These are phyloP conservation scores for Pseudocercospora fijiensis DNA, from an alignment of 2,329 filamentous ascomycete species.

Conservation along the genomic window DNA sequence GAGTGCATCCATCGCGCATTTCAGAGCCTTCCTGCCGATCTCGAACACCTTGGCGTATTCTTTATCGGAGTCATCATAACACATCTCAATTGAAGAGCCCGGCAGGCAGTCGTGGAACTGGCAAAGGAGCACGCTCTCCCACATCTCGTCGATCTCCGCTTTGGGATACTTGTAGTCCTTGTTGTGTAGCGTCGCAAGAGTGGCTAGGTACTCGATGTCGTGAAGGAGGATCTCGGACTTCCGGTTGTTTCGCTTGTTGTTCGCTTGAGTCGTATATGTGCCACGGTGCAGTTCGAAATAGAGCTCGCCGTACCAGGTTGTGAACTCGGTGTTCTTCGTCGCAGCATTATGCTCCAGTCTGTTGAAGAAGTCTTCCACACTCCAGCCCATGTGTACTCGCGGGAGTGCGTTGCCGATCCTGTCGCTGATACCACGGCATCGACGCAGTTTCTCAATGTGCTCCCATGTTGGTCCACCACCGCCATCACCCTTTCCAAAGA, in stretches of 20 bases:
- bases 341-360: slow-evolving; percentile 73
- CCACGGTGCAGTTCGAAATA: slow-evolving; percentile 98
- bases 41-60: slow-evolving; percentile 81
- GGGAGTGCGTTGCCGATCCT: slow-evolving; percentile 73
- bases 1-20: slow-evolving; percentile 67
- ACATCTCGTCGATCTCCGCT: slow-evolving; percentile 90
- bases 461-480: slow-evolving; percentile 93
- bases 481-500: slow-evolving; percentile 95
- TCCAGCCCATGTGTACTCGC: slow-evolving; percentile 81
- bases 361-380: slow-evolving; percentile 93
- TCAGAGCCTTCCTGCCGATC: slow-evolving; percentile 69
- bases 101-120: slow-evolving; percentile 98
- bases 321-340: slow-evolving; percentile 64
- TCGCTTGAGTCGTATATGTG: slow-evolving; percentile 86
- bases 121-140: slow-evolving; percentile 86
- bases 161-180: slow-evolving; percentile 82
- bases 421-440: slow-evolving; percentile 88
- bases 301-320: slow-evolving; percentile 96
- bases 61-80: slow-evolving; percentile 91
- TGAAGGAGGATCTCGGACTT: slow-evolving; percentile 80
- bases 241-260: slow-evolving; percentile 94
- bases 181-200: slow-evolving; percentile 72
- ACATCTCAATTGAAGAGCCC: slow-evolving; percentile 95
- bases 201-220: slow-evolving; percentile 84
- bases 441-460: slow-evolving; percentile 89